A percentile compares a stretch with the other conserved stretches of the same genome.
These are phyloP conservation scores for Ceratobasidium sp. DNA, from an alignment of 1,284 basidiomycete species.

Conservation along the genomic window DNA sequence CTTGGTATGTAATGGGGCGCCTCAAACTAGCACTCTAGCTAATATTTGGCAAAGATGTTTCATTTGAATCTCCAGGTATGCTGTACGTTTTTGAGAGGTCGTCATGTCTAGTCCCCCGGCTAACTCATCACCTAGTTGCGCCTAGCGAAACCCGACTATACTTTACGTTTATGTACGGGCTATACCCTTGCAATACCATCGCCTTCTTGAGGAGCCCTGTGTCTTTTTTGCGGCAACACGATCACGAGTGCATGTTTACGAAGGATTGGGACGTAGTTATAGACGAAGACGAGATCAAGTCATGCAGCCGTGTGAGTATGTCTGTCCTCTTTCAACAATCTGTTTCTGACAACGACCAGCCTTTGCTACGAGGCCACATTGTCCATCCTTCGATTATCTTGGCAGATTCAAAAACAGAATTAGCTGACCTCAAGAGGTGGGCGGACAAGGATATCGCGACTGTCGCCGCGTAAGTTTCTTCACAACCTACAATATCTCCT, in stretches of 20 bases:
- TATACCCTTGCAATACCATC: constrained; percentile 86
- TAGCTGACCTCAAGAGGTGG: constrained; percentile 74
- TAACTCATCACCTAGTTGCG: constrained; percentile 14
- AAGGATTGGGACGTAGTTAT: constrained; percentile 72
- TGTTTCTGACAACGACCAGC: constrained; percentile 56
- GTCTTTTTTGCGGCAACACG: constrained; percentile 65
- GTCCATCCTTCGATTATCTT: constrained; percentile 79
- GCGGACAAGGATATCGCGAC: constrained; percentile 69
- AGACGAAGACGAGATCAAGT: constrained; percentile 76
- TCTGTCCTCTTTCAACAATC: constrained; percentile 59
- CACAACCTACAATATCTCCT: no score
- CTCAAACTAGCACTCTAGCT: constrained; percentile 41
- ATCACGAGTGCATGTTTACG: constrained; percentile 65
- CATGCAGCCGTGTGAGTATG: constrained; percentile 54
- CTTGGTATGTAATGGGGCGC: constrained; percentile 54
- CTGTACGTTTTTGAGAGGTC: constrained; percentile 33
- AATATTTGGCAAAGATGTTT: constrained; percentile 30
- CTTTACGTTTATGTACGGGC: constrained; percentile 85
- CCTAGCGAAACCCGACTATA: constrained; percentile 54
- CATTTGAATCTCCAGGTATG: constrained; percentile 44
- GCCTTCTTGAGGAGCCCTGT: constrained; percentile 76
- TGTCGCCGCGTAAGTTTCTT: constrained; percentile 64
- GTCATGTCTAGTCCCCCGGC: neutral
- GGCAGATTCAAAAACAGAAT: constrained; percentile 70
- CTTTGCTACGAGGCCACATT: constrained; percentile 74